Percentiles rank a stretch among this genome's conserved stretches.
Evolutionary conservation across 2,329 filamentous ascomycete genomes (phyloP).

Genomic region (Didymella pinodella): DNA sequence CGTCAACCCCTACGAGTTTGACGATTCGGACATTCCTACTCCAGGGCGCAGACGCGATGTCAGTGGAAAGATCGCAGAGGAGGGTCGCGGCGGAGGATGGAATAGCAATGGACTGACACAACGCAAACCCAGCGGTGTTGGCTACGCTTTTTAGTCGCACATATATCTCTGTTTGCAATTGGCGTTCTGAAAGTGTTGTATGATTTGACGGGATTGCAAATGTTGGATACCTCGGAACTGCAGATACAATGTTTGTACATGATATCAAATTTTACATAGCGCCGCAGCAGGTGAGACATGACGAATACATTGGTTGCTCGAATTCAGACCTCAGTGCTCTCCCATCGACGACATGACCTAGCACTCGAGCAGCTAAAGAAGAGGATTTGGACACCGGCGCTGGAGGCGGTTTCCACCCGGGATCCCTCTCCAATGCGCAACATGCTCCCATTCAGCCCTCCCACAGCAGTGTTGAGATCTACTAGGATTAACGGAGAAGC

Average conservation of each 20-base stretch:
- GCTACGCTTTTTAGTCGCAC: conserved; percentile 13
- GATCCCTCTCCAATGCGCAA: too few species aligned
- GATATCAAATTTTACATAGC: conserved; percentile 16
- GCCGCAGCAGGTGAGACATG: conserved; percentile 4
- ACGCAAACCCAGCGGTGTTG: conserved; percentile 53
- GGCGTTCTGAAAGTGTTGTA: conserved; percentile 4
- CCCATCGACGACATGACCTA: neutral
- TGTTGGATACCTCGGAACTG: neutral
- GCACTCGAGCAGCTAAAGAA: too few species aligned
- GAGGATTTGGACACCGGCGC: too few species aligned
- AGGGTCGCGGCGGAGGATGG: conserved; percentile 63
- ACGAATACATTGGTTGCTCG: conserved; percentile 6
- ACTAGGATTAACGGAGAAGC: too few species aligned
- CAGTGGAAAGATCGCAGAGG: conserved; percentile 76
- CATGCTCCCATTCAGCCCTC: too few species aligned
- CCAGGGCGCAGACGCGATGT: conserved; percentile 59
- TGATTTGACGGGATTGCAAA: conserved; percentile 3
- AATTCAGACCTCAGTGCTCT: neutral
- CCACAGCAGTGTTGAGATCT: too few species aligned
- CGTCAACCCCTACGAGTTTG: conserved; percentile 47
- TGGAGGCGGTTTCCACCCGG: too few species aligned
- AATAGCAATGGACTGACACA: conserved; percentile 38
- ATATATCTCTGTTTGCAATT: conserved; percentile 3
- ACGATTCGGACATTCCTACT: conserved; percentile 44
- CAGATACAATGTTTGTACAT: conserved; percentile 12